Evolutionary conservation across 2,329 filamentous ascomycete genomes (phyloP).

Genomic region (Beauveria varroae): DNA sequence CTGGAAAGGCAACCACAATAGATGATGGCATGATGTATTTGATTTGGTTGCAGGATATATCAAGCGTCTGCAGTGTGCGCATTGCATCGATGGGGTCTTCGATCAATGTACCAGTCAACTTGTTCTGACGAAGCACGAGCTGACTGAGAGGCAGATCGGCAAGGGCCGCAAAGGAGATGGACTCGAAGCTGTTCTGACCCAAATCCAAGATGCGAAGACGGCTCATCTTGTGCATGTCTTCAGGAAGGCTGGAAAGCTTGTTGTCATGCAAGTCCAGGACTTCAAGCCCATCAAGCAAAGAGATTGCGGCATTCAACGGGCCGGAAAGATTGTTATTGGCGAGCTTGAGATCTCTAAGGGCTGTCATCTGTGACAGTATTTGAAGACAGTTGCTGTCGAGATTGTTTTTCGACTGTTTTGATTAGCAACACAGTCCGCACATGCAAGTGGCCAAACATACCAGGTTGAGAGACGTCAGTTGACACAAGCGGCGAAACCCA

Average conservation of each 20-base stretch:
- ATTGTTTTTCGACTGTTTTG: conserved; percentile 59
- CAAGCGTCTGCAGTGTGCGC: conserved; percentile 62
- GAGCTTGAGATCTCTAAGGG: conserved; percentile 72
- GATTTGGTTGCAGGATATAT: conserved; percentile 71
- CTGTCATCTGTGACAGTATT: conserved; percentile 63
- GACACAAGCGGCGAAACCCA: conserved; percentile 64
- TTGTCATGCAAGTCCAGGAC: conserved; percentile 77
- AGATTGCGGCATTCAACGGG: conserved; percentile 55
- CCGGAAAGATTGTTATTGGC: conserved; percentile 70
- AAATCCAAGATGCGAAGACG: conserved; percentile 71
- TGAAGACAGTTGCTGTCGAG: conserved; percentile 66
- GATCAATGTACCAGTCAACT: conserved; percentile 65
- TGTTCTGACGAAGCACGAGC: conserved; percentile 69
- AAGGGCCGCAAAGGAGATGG: conserved; percentile 63
- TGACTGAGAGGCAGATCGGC: conserved; percentile 64
- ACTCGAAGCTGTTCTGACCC: conserved; percentile 67
- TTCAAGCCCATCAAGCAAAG: conserved; percentile 62
- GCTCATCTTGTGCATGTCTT: conserved; percentile 56
- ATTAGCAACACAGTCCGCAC: neutral
- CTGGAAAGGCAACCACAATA: conserved; percentile 55
- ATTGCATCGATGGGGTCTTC: conserved; percentile 51
- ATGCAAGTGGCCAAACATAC: neutral
- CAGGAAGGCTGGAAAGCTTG: conserved; percentile 63
- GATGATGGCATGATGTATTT: conserved; percentile 39
- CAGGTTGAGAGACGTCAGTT: conserved; percentile 76